These are phyloP conservation scores for Acidomyces sp. DNA, from an alignment of 495 filamentous ascomycete genomes.

Conservation along the genomic window DNA sequence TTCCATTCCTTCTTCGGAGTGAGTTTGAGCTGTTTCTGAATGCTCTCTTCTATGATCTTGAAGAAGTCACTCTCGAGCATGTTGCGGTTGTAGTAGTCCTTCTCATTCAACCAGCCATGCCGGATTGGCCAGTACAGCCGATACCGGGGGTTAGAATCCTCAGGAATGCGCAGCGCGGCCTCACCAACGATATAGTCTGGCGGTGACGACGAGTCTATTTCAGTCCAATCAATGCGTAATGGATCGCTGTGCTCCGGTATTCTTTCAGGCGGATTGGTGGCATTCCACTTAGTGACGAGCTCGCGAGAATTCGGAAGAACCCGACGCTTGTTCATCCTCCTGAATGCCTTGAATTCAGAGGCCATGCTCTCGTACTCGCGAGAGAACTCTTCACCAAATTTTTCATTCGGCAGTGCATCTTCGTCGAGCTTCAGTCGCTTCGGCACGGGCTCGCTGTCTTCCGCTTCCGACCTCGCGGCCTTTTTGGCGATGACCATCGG, in stretches of 20 bases:
- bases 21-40: conserved; percentile 68
- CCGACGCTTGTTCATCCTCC: conserved; percentile 83
- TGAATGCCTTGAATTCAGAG: conserved; percentile 71
- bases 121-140: conserved; percentile 84
- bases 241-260: conserved; percentile 93
- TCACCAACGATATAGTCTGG: conserved; percentile 70
- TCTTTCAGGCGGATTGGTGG: conserved; percentile 60
- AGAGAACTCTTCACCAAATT: conserved; percentile 75
- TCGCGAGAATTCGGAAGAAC: conserved; percentile 94
- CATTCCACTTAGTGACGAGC: conserved; percentile 82
- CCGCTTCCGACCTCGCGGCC: conserved; percentile 61
- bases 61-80: conserved; percentile 76
- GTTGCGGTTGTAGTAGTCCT: conserved; percentile 64
- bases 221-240: conserved; percentile 87
- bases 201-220: conserved; percentile 46
- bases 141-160: conserved; percentile 78
- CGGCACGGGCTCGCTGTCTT: conserved; percentile 66
- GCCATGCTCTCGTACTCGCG: conserved; percentile 70
- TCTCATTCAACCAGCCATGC: conserved; percentile 78
- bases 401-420: conserved; percentile 51
- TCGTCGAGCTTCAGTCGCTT: conserved; percentile 67
- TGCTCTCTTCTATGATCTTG: conserved; percentile 69
- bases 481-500: conserved; percentile 85
- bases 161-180: conserved; percentile 70
- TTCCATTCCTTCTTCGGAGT: conserved; percentile 65